phyloP scores from a whole-genome alignment of 257 asterid species.

The Solanum infundibuliforme region DNA sequence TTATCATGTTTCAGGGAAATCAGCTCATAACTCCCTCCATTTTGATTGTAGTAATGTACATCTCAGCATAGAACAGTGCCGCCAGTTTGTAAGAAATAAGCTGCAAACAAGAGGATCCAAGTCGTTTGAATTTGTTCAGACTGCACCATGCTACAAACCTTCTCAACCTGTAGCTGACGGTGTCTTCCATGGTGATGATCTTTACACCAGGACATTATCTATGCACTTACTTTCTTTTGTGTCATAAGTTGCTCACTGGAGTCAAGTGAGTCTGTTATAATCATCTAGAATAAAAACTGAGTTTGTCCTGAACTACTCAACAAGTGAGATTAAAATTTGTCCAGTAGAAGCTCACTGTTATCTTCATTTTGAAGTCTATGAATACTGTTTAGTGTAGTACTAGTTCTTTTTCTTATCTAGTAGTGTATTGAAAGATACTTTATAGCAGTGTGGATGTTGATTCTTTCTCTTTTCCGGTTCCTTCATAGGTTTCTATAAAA shows the following conservation, averaged over 20 bases:
- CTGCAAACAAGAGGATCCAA: slow-evolving; percentile 46
- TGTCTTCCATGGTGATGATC: slow-evolving; percentile 7
- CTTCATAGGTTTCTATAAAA: not conserved
- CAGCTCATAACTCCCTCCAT: not conserved
- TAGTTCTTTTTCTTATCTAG: not conserved
- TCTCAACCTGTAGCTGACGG: not conserved
- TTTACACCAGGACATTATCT: not conserved
- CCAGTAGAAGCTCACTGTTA: not conserved
- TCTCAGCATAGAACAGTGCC: slow-evolving; percentile 44
- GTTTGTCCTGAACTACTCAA: not conserved
- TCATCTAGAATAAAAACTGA: not conserved
- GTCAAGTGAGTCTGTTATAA: not conserved
- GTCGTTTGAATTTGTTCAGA: slow-evolving; percentile 60
- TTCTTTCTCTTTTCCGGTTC: not conserved
- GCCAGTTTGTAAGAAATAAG: slow-evolving; percentile 32
- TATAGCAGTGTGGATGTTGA: not conserved
- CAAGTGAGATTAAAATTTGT: not conserved
- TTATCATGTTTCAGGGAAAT: not conserved
- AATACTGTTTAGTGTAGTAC: not conserved
- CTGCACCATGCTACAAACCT: slow-evolving; percentile 38
- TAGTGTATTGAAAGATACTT: not conserved
- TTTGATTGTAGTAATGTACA: slow-evolving; percentile 43
- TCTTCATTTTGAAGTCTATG: not conserved
- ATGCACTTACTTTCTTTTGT: not conserved
- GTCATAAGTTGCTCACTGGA: not conserved